These are phyloP conservation scores for Entomophthora muscae DNA, from an alignment of 371 early-diverging fungal species.

Conservation along the genomic window DNA sequence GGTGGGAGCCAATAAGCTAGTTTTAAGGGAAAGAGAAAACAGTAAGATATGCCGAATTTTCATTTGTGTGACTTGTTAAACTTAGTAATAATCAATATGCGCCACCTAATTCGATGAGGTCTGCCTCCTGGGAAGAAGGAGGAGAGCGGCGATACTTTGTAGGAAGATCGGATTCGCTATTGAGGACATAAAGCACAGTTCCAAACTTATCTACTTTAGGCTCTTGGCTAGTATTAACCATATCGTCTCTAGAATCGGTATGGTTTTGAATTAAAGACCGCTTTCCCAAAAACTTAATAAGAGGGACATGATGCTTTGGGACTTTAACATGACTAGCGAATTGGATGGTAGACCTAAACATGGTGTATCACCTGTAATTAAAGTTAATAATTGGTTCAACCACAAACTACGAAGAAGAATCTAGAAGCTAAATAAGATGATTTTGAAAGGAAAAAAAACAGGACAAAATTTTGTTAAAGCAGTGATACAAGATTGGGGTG, in stretches of 20 bases:
- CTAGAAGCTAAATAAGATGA: no score
- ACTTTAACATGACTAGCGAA: not conserved
- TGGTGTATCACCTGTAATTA: no score
- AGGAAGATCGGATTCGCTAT: not conserved
- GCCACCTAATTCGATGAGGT: not conserved
- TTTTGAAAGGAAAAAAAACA: no score
- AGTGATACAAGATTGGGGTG: no score
- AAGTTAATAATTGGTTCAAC: no score
- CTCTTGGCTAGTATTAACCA: not conserved
- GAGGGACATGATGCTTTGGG: not conserved
- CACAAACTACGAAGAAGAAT: no score
- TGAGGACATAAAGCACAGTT: not conserved
- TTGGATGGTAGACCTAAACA: not conserved
- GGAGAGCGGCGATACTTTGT: not conserved
- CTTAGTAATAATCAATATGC: no score
- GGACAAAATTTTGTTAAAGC: no score
- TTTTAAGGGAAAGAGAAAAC: no score
- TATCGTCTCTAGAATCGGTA: not conserved
- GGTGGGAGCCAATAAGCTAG: no score
- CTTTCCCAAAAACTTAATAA: not conserved
- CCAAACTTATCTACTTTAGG: not conserved
- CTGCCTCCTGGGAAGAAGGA: not conserved
- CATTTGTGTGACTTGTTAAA: no score
- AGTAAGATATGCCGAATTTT: no score
- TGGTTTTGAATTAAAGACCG: not conserved